These are phyloP conservation scores for Lactifluus subvellereus DNA, from an alignment of 768 basidiomycete species.

Conservation along the genomic window DNA sequence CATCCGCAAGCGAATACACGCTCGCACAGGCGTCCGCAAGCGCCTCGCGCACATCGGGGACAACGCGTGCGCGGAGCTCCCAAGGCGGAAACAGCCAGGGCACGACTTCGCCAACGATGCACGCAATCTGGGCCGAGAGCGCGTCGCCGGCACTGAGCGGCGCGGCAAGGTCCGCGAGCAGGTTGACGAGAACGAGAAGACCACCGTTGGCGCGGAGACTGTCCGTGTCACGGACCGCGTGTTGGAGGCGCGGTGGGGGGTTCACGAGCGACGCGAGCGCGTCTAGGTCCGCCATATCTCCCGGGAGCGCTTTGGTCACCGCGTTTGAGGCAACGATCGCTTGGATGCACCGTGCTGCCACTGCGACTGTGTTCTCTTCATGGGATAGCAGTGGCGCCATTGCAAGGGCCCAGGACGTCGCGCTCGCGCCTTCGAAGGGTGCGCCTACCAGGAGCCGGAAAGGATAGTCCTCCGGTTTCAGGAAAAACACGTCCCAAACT, in stretches of 20 bases:
- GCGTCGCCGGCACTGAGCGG: neutral
- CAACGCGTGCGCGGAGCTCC: neutral
- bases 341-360: neutral
- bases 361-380: neutral
- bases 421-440: constrained; percentile 7
- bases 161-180: neutral
- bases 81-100: constrained; percentile 4
- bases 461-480: constrained; percentile 5
- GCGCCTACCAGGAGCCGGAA: neutral
- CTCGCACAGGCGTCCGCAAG: neutral
- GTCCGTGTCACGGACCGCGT: neutral
- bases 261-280: neutral
- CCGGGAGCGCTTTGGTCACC: neutral
- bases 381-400: neutral
- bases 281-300: neutral
- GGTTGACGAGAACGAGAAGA: constrained; percentile 1
- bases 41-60: neutral
- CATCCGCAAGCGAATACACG: neutral
- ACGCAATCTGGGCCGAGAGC: constrained; percentile 5
- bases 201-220: constrained; percentile 6
- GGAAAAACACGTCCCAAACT: constrained; percentile 4
- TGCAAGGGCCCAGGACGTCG: neutral
- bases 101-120: neutral
- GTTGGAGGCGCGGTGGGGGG: neutral
- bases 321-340: constrained; percentile 11